Percentiles rank a stretch among this genome's conserved stretches.
Evolutionary conservation across 495 filamentous ascomycete genomes (phyloP).

Genomic region (Penicillium coffeae): DNA sequence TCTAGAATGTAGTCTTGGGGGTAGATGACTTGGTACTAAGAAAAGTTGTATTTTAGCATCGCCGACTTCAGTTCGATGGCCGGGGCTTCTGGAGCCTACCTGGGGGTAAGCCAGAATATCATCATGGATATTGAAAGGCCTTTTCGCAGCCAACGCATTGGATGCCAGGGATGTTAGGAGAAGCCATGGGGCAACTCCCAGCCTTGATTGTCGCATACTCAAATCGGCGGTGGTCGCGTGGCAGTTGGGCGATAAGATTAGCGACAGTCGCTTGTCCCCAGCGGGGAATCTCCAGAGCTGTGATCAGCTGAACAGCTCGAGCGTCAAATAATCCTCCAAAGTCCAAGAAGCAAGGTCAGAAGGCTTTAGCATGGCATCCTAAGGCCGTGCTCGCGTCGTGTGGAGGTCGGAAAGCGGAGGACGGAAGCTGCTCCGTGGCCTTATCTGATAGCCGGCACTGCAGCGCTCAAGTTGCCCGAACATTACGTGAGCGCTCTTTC

Average conservation of each 20-base stretch:
- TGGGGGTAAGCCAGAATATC: slow-evolving; percentile 91
- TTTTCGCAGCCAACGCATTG: slow-evolving; percentile 48
- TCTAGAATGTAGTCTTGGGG: slow-evolving; percentile 72
- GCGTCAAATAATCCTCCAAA: too few relatives aligned
- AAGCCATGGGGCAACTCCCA: slow-evolving; percentile 26
- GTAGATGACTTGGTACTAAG: slow-evolving; percentile 77
- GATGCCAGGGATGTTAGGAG: slow-evolving; percentile 34
- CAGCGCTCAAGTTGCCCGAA: too few relatives aligned
- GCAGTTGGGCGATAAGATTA: not conserved
- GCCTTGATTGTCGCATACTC: slow-evolving; percentile 27
- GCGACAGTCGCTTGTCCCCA: not conserved
- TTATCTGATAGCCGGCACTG: slow-evolving; percentile 22
- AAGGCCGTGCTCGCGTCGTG: too few relatives aligned
- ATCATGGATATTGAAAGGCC: slow-evolving; percentile 77
- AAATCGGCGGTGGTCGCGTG: not conserved
- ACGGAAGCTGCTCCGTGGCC: slow-evolving; percentile 30
- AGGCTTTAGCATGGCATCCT: too few relatives aligned
- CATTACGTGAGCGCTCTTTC: too few relatives aligned
- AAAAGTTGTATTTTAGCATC: not conserved
- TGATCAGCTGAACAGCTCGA: not conserved
- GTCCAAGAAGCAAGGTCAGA: too few relatives aligned
- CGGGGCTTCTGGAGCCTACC: too few relatives aligned
- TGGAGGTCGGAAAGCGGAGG: slow-evolving; percentile 9
- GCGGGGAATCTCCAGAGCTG: not conserved
- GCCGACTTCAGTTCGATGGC: not conserved